Evolutionary conservation across 2,329 filamentous ascomycete species (phyloP).

Genomic region (Colletotrichum siamense): DNA sequence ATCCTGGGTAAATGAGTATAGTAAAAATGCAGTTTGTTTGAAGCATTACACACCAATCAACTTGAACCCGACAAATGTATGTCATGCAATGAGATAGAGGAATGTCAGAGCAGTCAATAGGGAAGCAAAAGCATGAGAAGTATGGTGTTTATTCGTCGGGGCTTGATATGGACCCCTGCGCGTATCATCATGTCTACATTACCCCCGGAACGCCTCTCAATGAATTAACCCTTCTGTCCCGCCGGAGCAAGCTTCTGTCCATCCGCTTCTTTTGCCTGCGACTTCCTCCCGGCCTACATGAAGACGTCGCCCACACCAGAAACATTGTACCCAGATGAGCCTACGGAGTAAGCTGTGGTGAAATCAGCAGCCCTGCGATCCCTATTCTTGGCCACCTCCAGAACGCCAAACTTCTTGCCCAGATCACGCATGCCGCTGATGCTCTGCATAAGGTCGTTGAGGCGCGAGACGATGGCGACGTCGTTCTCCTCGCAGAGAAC

Average conservation of each 20-base stretch:
- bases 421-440: conserved; percentile 74
- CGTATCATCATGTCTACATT: conserved; percentile 18
- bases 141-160: background rate
- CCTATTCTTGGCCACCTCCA: conserved; percentile 49
- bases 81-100: background rate
- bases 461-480: conserved; percentile 77
- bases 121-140: background rate
- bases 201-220: background rate
- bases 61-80: fast-evolving
- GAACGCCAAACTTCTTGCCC: conserved; percentile 73
- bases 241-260: background rate
- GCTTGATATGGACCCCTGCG: background rate
- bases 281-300: conserved; percentile 11
- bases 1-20: background rate
- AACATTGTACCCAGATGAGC: conserved; percentile 24
- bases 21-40: background rate
- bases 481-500: conserved; percentile 82
- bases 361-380: conserved; percentile 6
- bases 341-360: background rate
- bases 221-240: background rate
- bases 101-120: background rate
- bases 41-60: background rate
- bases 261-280: background rate
- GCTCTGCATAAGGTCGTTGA: conserved; percentile 77
- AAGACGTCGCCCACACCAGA: conserved; percentile 29